Evolutionary conservation across 2,329 filamentous ascomycete genomes (phyloP), one percentile per base, ranked within the genome.

Genomic region (Colletotrichum lindemuthianum): DNA sequence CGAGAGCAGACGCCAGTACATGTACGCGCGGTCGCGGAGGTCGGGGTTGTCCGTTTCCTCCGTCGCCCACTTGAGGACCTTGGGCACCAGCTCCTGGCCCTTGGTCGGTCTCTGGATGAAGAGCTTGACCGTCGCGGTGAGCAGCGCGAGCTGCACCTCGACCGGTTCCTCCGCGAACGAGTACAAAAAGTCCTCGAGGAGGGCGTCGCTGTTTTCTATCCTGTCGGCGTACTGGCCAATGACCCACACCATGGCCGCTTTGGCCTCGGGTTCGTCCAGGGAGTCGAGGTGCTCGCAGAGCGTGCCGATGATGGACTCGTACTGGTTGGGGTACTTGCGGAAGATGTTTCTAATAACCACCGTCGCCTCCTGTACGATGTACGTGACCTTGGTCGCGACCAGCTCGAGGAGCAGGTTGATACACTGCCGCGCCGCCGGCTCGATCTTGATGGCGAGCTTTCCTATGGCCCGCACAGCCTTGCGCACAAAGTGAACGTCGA

Each of bases 41-140:
- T 99, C 96, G 0, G 96, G 96, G 77, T 99, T 97, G 74, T 99
- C 96, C n/a, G 95, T 98, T 76, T 98, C 96, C 76, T 98, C 96
- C 0, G 96, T 99, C 5, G 96, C 96, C 95, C 96, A 98, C 78
- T 98, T 98, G 54, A 99, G 83, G 2, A 98, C 95, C 72, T 93
- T 93, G 1, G 95, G 96, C 1, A 99, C 95, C 7, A 99, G 84
- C 56, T 96, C 90, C 72, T 97, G 94, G 33, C 93, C 96, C 74
- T 97, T 97, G 13, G 94, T 97, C 0, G 96, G 96, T 24, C 96
- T 88, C 75, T 98, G 96, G 69, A 99, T 97, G 79, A 99, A 99
- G 2, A 99, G 84, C 77, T 99, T 99, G 40, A 99, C 96, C 0
- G 96, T 98, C 8, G 96, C 96, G 0, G 96, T 99, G 37, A 99